A percentile compares a stretch with the other conserved stretches of the same genome.
Conservation (phyloP, 208 protist genomes). For the Acanthamoeba healyi region DNA sequence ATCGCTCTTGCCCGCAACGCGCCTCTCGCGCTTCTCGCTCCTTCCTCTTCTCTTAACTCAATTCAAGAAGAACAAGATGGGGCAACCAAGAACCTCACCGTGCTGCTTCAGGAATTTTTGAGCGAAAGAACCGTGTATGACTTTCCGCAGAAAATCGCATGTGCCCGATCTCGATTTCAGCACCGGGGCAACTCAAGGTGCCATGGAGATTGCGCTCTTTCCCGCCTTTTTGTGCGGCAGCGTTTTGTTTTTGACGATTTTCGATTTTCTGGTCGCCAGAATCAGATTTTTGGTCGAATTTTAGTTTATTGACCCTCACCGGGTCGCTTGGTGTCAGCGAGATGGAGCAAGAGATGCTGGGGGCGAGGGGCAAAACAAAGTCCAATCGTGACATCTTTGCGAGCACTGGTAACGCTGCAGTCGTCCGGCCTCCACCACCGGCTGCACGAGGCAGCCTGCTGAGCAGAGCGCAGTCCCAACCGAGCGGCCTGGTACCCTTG, state of each 20-base stretch:
- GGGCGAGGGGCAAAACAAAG: not conserved
- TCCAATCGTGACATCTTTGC: slow-evolving; percentile 10
- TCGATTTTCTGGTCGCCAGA: not conserved
- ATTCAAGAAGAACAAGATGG: not conserved
- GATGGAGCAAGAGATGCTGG: too few species aligned
- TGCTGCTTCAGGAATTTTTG: not conserved
- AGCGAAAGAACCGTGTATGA: too few species aligned
- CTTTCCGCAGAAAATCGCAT: too few species aligned
- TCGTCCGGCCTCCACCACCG: too few species aligned
- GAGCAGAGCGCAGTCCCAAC: not conserved
- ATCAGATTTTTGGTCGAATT: not conserved
- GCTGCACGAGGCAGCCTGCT: too few species aligned
- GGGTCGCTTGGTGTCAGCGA: too few species aligned
- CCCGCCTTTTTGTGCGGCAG: not conserved
- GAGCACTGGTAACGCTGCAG: too few species aligned
- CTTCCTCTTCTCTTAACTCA: slow-evolving; percentile 20
- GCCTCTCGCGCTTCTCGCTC: too few species aligned
- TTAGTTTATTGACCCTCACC: too few species aligned
- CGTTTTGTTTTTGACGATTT: not conserved
- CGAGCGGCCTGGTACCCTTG: not conserved
- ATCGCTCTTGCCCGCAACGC: not conserved
- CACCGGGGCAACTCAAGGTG: too few species aligned
- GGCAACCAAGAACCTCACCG: not conserved
- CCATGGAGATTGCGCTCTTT: not conserved
- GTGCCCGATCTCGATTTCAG: too few species aligned